Percentiles rank a stretch among this genome's conserved stretches.
Conservation (phyloP, 1,284 basidiomycete species). For the Pyrrhoderma noxium region DNA sequence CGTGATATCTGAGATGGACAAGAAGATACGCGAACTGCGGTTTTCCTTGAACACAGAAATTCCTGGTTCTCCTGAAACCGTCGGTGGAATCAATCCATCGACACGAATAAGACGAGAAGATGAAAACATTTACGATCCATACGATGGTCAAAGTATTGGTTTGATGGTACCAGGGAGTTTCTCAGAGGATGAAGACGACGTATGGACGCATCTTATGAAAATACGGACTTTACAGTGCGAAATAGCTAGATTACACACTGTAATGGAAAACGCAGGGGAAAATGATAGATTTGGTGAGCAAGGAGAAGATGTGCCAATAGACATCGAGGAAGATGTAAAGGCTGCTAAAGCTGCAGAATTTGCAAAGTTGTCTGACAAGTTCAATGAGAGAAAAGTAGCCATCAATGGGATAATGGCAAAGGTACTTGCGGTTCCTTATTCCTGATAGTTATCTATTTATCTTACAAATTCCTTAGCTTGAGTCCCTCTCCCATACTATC, state of each 20-base stretch:
- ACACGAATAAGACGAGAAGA: slow-evolving; percentile 3
- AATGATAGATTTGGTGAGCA: slow-evolving; percentile 20
- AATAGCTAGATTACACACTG: slow-evolving; percentile 60
- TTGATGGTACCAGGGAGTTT: slow-evolving; percentile 27
- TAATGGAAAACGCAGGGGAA: slow-evolving; percentile 59
- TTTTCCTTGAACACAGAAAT: background rate
- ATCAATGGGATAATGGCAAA: slow-evolving; percentile 67
- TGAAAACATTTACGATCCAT: slow-evolving; percentile 43
- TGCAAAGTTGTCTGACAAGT: slow-evolving; percentile 53
- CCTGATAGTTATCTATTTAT: background rate
- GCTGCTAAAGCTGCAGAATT: slow-evolving; percentile 54
- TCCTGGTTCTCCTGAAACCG: background rate
- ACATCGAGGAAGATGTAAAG: slow-evolving; percentile 29
- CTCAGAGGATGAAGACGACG: slow-evolving; percentile 36
- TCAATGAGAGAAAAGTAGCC: slow-evolving; percentile 56
- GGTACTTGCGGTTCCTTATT: slow-evolving; percentile 31
- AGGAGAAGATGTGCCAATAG: slow-evolving; percentile 26
- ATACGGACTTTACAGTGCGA: slow-evolving; percentile 63
- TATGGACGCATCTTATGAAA: slow-evolving; percentile 59
- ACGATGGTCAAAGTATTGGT: slow-evolving; percentile 39
- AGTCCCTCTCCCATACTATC: slow-evolving; percentile 13
- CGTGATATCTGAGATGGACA: slow-evolving; percentile 44
- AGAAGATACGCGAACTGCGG: slow-evolving; percentile 21
- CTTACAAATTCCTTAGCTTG: slow-evolving; percentile 6
- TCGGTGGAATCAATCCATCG: slow-evolving; percentile 19